A percentile compares a stretch with the other conserved stretches of the same genome.
These are phyloP conservation scores for Xylariaceae sp. DNA, from an alignment of 2,329 filamentous ascomycete genomes.

Conservation along the genomic window DNA sequence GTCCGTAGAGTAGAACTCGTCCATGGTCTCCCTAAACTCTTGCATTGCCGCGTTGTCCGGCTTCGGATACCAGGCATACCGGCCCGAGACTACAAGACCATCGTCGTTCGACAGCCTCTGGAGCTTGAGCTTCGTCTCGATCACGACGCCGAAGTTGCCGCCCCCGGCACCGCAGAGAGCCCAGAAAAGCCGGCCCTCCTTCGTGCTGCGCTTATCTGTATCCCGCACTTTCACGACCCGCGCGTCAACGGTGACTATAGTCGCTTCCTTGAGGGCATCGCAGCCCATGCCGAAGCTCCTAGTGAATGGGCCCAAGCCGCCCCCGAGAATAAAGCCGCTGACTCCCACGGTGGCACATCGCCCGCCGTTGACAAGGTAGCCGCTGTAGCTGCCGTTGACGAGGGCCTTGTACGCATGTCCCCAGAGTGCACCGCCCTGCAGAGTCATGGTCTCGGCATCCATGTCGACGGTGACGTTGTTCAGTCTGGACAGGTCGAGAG, in stretches of 20 bases:
- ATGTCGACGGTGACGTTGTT: slow-evolving; percentile 25
- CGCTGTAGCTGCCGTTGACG: slow-evolving; percentile 21
- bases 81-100: slow-evolving; percentile 23
- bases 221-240: slow-evolving; percentile 18
- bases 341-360: slow-evolving; percentile 34
- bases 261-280: slow-evolving; percentile 34
- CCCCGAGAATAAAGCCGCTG: slow-evolving; percentile 36
- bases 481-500: slow-evolving; percentile 30
- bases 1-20: slow-evolving; percentile 21
- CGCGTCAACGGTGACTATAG: slow-evolving; percentile 31
- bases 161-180: slow-evolving; percentile 38
- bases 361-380: slow-evolving; percentile 29
- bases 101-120: slow-evolving; percentile 7
- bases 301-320: slow-evolving; percentile 35
- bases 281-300: slow-evolving; percentile 33
- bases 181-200: slow-evolving; percentile 34
- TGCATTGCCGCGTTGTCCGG: slow-evolving; percentile 13
- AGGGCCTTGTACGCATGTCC: slow-evolving; percentile 31
- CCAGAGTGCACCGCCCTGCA: slow-evolving; percentile 30
- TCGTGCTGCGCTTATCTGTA: slow-evolving; percentile 13
- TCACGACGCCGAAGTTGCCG: slow-evolving; percentile 39
- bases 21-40: slow-evolving; percentile 25
- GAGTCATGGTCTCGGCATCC: slow-evolving; percentile 11
- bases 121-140: slow-evolving; percentile 28
- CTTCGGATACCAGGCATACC: slow-evolving; percentile 22